phyloP scores from a whole-genome alignment of 805 yeast genomes.

The Starmerella davenportii region DNA sequence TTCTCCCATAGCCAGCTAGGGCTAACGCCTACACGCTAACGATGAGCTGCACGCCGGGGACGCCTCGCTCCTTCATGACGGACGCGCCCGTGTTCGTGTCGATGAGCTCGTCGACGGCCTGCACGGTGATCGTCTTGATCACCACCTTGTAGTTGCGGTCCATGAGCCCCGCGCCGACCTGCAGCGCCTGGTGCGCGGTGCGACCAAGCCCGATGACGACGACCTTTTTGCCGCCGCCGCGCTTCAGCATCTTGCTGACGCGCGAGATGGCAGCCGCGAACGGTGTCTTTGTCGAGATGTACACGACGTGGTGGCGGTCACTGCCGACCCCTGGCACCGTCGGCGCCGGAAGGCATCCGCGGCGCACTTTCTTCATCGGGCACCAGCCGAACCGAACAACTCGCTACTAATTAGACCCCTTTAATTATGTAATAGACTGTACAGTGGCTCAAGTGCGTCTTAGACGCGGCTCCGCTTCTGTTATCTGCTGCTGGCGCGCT shows the following conservation, averaged over 20 bases:
- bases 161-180: constrained; percentile 44
- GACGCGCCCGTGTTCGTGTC: constrained; percentile 21
- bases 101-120: constrained; percentile 52
- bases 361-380: not conserved
- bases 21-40: constrained; percentile 18
- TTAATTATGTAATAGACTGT: no score
- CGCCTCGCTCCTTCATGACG: constrained; percentile 22
- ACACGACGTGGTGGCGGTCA: constrained; percentile 21
- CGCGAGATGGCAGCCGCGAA: constrained; percentile 56
- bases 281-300: constrained; percentile 51
- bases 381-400: no score
- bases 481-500: no score
- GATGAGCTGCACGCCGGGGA: constrained; percentile 30
- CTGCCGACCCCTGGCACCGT: not conserved
- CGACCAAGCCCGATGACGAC: constrained; percentile 60
- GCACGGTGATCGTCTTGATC: constrained; percentile 42
- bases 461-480: no score
- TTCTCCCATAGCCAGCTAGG: no score
- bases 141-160: constrained; percentile 36
- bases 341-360: not conserved
- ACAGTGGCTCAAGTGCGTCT: no score
- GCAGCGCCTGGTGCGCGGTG: constrained; percentile 44
- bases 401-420: no score
- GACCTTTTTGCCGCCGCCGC: constrained; percentile 30
- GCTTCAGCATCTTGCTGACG: constrained; percentile 34